These are phyloP conservation scores for Xylariaceae sp. DNA, from an alignment of 2,329 filamentous ascomycete species.

Conservation along the genomic window DNA sequence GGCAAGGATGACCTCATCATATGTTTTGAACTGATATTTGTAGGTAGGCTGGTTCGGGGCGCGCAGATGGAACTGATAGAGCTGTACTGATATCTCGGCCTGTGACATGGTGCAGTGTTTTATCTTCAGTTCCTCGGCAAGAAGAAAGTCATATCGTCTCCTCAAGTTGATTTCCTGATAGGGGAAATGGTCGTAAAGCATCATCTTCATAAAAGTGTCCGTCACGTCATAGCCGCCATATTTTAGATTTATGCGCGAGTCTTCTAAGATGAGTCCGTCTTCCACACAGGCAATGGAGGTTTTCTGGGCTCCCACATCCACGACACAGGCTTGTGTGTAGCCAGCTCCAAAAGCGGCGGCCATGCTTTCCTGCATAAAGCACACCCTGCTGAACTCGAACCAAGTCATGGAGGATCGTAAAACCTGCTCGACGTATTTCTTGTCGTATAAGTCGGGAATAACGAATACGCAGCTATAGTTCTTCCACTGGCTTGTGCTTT, in stretches of 20 bases:
- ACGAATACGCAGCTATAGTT: slow-evolving; percentile 97
- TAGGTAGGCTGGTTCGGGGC: slow-evolving; percentile 82
- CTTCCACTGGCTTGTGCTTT: slow-evolving; percentile 73
- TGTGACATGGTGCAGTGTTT: slow-evolving; percentile 91
- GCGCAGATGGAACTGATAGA: slow-evolving; percentile 85
- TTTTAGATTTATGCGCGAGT: slow-evolving; percentile 92
- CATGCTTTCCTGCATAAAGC: slow-evolving; percentile 94
- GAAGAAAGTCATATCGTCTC: slow-evolving; percentile 83
- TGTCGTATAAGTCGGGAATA: slow-evolving; percentile 95
- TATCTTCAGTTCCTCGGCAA: slow-evolving; percentile 93
- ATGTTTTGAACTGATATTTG: slow-evolving; percentile 95
- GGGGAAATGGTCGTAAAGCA: slow-evolving; percentile 93
- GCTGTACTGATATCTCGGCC: slow-evolving; percentile 80
- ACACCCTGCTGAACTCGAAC: slow-evolving; percentile 84
- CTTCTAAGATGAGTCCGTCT: slow-evolving; percentile 90
- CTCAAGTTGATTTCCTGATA: slow-evolving; percentile 92
- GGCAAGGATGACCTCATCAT: slow-evolving; percentile 92
- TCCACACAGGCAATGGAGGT: slow-evolving; percentile 96
- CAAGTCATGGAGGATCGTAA: slow-evolving; percentile 82
- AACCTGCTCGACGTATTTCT: slow-evolving; percentile 80
- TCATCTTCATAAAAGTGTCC: slow-evolving; percentile 94
- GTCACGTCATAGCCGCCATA: slow-evolving; percentile 91
- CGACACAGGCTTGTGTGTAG: slow-evolving; percentile 89
- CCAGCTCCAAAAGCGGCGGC: slow-evolving; percentile 93
- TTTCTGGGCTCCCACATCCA: slow-evolving; percentile 95